Evolutionary conservation across 2,329 filamentous ascomycete species (phyloP), one percentile per base, ranked within the genome.

Genomic region (Leptographium galeiforme): DNA sequence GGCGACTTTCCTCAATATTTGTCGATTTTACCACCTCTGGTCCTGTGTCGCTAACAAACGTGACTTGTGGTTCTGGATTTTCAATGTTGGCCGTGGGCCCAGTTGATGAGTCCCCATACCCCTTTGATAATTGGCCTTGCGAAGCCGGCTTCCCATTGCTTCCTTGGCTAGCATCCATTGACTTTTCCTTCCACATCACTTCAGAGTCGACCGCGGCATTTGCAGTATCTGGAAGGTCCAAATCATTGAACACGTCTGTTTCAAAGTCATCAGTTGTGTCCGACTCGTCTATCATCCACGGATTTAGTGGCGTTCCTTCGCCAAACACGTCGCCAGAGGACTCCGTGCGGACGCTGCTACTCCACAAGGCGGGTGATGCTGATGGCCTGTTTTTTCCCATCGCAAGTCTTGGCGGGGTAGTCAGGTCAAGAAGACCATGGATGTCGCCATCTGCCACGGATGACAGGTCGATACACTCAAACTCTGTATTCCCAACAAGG

Each of bases 391-490:
- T 12, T 16, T 30, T 25, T 13, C 46, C 38, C 39, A 4, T 18
- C 13, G 34, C n/a, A 14, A 8, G 30, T 12, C 5, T 10, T 10
- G 5, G 41, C 11, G 50, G 30, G 7, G 41, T 51, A 8, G 6
- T 34, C 13, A 16, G 18, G 8, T n/a, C 13, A 2, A 11, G 10
- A 6, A 34, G 12, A 14, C 25, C n/a, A 50, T 39, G 14, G 8
- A 14, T n/a, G 3, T 43, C 41, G 8, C 45, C 52, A 1, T 56
- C 55, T 10, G 54, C 52, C 12, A 48, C 18, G 16, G 38, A 36
- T 1, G 57, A 56, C 4, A 58, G 48, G 40, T 59, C 58, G 10
- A 59, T 52, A 36, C 46, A 57, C 11, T 57, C 57, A n/a, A 58
- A 25, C 2, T 52, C 46, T 8, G 44, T 19, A 1, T 54, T 50